Evolutionary conservation across 805 yeast genomes (phyloP), one percentile per base, ranked within the genome.

Genomic region (Nematodospora valgi): DNA sequence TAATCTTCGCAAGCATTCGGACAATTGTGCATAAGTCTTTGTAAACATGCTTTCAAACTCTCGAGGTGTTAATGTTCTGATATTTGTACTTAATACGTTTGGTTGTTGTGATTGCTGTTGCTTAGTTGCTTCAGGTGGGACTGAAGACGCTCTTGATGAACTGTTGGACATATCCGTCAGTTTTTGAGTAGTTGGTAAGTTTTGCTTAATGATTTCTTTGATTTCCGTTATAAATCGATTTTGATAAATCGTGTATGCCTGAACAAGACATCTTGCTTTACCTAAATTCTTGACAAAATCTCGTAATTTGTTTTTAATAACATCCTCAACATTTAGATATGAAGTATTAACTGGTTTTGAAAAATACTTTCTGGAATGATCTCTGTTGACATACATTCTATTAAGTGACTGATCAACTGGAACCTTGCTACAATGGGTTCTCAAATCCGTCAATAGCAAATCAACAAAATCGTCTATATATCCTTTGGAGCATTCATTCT

Each of bases 1-100:
- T 20, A 89, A 62, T 39, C 95, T 71, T 43, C 91, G 66, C 17
- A 88, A 62, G 13, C 86, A 79, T 49, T 84, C 94, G 0, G 87
- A 76, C 3, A 83, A 65, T 14, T 76, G 71, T 0, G 85, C 60
- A 45, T 75, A 86, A 4, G 80, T 80, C 19, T 62, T 64, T 2
- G 70, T 56, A 27, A 86, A 54, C 86, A 88, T 82, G 2, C 59
- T 64, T 48, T 84, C 86, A 51, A 88, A 88, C 39, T 86, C 96
- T 10, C 62, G 58, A 0, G 93, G 82, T 0, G 87, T 69, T 70
- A 87, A 70, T 2, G 75, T 72, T 44, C 80, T 77, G 32, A 93
- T 73, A 35, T 59, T 66, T n/a, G 52, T 37, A 1, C 69, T 58
- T 18, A 66, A 39, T 3, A 52, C 8, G 35, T 36, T 14, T n/a